Evolutionary conservation across 108 stramenopile species (phyloP), one percentile per base, ranked within the genome.

Genomic region (Cylindrotheca closterium): DNA sequence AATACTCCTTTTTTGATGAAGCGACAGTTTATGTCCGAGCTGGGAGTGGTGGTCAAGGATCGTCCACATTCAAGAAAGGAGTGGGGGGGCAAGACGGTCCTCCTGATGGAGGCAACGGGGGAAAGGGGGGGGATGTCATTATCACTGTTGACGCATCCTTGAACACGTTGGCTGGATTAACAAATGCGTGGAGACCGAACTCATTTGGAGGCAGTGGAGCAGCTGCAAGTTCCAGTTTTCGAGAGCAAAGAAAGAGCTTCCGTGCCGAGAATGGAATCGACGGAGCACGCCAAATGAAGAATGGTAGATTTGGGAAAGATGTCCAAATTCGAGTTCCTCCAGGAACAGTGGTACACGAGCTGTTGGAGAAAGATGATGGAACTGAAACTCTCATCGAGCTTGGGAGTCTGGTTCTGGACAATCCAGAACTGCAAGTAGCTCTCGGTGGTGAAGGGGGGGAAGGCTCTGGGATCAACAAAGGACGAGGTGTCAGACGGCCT

Each of bases 101-200:
- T 15, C 94, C 97, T 4, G 94, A 92, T 75, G 98, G 98, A 2
- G 98, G 96, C 0, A 84, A 87, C 62, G 98, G 98, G 21, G 96
- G 95, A 7, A 64, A 74, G 21, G 98, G 98, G n/a, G 98, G 98
- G 0, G 65, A 87, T 67, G 95, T 98, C 5, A 66, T 87, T 54
- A 65, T 98, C 30, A 47, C 65, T 23, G 66, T 89, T 53, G 93
- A 96, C 76, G 80, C 76, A 27, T 86, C 89, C 45, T 58, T 97
- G 48, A 96, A 96, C 78, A 97, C 96, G 0, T 69, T 98, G 55
- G 93, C 93, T 3, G 88, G 88, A 23, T 67, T 94, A 47, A 79
- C 84, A 30, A 62, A 82, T 63, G 83, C 88, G 1, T 88, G 79
- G 79, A 67, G 87, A 46, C 88, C 88, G 0, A 93, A 93, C 71